phyloP scores from a whole-genome alignment of 2,329 filamentous ascomycete species.

The Celoporthe dispersa region DNA sequence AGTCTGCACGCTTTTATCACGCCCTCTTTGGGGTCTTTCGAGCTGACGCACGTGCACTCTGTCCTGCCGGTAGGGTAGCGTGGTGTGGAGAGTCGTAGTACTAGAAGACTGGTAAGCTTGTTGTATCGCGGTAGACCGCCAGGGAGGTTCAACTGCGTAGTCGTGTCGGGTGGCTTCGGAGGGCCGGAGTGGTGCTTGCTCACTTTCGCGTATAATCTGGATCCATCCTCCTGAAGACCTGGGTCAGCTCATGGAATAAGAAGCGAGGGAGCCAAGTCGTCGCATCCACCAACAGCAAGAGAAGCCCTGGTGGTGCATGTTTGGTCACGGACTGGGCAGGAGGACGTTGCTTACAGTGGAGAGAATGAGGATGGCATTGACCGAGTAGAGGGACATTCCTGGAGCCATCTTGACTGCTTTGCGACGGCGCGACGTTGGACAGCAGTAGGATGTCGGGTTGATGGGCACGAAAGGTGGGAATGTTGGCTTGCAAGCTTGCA shows the following conservation, averaged over 20 bases:
- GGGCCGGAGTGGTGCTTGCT: conserved; percentile 61
- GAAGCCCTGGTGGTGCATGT: not conserved
- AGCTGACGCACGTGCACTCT: conserved; percentile 34
- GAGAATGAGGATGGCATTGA: conserved; percentile 67
- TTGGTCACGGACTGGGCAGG: not conserved
- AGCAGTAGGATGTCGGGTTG: conserved; percentile 4
- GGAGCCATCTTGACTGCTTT: conserved; percentile 63
- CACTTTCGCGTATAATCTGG: conserved; percentile 41
- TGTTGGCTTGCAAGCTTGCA: conserved; percentile 19
- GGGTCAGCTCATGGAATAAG: not conserved
- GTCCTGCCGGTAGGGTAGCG: conserved; percentile 37
- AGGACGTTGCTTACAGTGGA: conserved; percentile 25
- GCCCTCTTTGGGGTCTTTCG: conserved; percentile 25
- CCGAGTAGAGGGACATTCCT: conserved; percentile 74
- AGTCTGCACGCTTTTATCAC: conserved; percentile 9
- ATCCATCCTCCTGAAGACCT: conserved; percentile 27
- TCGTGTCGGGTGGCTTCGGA: not conserved
- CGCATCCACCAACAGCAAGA: not conserved
- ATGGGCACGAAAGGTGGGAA: conserved; percentile 10
- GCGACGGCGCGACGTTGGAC: conserved; percentile 8
- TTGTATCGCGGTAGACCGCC: not conserved
- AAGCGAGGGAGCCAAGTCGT: not conserved
- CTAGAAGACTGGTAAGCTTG: conserved; percentile 26
- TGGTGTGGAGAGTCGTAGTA: conserved; percentile 75
- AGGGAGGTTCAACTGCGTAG: not conserved